These are phyloP conservation scores for Arachis monticola DNA, from an alignment of 331 rosid genomes.

Conservation along the genomic window DNA sequence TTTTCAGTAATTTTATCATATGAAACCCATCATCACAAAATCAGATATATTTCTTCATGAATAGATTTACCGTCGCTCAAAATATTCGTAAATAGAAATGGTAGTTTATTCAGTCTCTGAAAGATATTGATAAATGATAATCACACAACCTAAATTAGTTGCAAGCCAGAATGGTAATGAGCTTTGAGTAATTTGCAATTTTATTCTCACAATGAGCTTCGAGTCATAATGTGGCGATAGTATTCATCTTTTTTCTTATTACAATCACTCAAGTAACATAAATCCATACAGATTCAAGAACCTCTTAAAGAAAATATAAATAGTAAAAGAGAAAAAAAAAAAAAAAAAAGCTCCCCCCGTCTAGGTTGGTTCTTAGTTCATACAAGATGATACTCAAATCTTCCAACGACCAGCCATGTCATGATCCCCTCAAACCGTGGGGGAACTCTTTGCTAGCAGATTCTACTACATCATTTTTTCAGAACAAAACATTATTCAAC, in stretches of 20 bases:
- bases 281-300: constrained; percentile 10
- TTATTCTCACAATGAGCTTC: background rate
- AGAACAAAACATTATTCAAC: background rate
- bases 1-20: no score
- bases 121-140: no score
- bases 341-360: constrained; percentile 4
- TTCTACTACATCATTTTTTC: background rate
- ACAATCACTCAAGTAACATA: background rate
- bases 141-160: background rate
- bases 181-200: background rate
- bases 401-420: constrained; percentile 29
- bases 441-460: background rate
- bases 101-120: no score
- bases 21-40: no score
- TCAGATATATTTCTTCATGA: no score
- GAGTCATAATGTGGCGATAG: background rate
- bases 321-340: background rate
- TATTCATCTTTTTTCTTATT: background rate
- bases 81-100: no score
- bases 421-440: constrained; percentile 19
- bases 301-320: no score
- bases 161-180: background rate
- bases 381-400: background rate
- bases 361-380: no score
- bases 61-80: no score